These are phyloP conservation scores for Zygosaccharomyces gambellarensis DNA, from an alignment of 805 yeast species.

Conservation along the genomic window DNA sequence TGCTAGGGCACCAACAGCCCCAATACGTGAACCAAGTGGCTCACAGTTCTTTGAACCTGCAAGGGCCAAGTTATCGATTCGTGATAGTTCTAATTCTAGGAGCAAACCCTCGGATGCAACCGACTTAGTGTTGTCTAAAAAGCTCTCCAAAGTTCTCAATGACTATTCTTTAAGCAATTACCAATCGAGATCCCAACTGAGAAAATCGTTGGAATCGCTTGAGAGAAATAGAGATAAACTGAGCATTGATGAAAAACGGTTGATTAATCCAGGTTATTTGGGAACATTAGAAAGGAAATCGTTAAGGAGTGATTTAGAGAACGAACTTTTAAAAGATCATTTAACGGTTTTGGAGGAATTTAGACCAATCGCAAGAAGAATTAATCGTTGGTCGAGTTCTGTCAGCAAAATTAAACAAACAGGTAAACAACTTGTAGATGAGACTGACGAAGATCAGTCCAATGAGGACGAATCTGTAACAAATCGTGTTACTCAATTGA, in stretches of 20 bases:
- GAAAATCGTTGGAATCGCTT: constrained; percentile 34
- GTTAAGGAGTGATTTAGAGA: constrained; percentile 55
- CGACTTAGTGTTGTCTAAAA: constrained; percentile 30
- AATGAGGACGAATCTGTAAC: constrained; percentile 20
- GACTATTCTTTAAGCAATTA: constrained; percentile 28
- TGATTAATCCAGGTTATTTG: constrained; percentile 42
- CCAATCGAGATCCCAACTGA: constrained; percentile 30
- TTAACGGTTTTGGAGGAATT: constrained; percentile 43
- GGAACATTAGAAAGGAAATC: constrained; percentile 61
- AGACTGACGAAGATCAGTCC: constrained; percentile 22
- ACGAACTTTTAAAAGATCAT: constrained; percentile 54
- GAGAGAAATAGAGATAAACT: constrained; percentile 31
- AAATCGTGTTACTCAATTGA: constrained; percentile 15
- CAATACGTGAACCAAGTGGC: background rate
- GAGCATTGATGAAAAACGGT: constrained; percentile 33
- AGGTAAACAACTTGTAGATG: constrained; percentile 16
- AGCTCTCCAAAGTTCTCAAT: constrained; percentile 35
- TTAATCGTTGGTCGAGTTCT: constrained; percentile 31
- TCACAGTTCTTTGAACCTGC: constrained; percentile 11
- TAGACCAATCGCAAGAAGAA: constrained; percentile 42
- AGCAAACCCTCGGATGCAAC: constrained; percentile 17
- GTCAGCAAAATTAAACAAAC: constrained; percentile 20
- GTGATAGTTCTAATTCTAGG: constrained; percentile 4
- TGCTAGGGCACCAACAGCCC: background rate
- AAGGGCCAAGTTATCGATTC: constrained; percentile 5